Evolutionary conservation across 371 early-diverging fungal species (phyloP), one percentile per base, ranked within the genome.

Genomic region (Actinomucor elegans): DNA sequence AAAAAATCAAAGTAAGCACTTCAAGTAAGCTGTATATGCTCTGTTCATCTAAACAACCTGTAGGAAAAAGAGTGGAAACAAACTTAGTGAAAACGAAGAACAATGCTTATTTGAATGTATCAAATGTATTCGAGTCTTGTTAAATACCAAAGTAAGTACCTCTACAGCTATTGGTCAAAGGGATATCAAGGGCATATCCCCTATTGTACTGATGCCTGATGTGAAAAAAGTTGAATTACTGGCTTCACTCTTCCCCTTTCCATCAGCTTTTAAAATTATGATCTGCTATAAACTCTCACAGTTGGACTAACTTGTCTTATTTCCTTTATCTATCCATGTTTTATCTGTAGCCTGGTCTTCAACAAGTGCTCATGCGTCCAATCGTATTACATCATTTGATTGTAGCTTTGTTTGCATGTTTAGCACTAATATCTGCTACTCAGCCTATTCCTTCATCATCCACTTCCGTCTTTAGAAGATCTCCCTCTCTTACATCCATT

Each of bases 111-210:
- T 80, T 18, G 85, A 86, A 60, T 84, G 80, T 44, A 69, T 85
- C 2, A 75, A 80, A 17, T 86, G 87, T 60, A 61, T 86, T 15
- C 65, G 73, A 14, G 81, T 71, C 0, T 46, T 86, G 15, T 40
- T 84, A 40, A 83, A 80, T 44, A 83, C 85, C 8, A 76, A 82
- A 57, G 85, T 85, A 73, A 59, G 46, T 20, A n/a, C n/a, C n/a
- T n/a, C n/a, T n/a, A n/a, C n/a, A n/a, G n/a, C n/a, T n/a, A n/a
- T n/a, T n/a, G n/a, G n/a, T n/a, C n/a, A n/a, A n/a, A n/a, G n/a
- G n/a, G n/a, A n/a, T n/a, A n/a, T n/a, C n/a, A n/a, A n/a, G n/a
- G n/a, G n/a, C n/a, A n/a, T n/a, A n/a, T n/a, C n/a, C n/a, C n/a
- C n/a, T n/a, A n/a, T n/a, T n/a, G n/a, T n/a, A n/a, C n/a, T n/a